Percentiles rank a stretch among this genome's conserved stretches.
Evolutionary conservation across 352 stramenopile genomes (phyloP).

Genomic region (Globisporangium radiosum): DNA sequence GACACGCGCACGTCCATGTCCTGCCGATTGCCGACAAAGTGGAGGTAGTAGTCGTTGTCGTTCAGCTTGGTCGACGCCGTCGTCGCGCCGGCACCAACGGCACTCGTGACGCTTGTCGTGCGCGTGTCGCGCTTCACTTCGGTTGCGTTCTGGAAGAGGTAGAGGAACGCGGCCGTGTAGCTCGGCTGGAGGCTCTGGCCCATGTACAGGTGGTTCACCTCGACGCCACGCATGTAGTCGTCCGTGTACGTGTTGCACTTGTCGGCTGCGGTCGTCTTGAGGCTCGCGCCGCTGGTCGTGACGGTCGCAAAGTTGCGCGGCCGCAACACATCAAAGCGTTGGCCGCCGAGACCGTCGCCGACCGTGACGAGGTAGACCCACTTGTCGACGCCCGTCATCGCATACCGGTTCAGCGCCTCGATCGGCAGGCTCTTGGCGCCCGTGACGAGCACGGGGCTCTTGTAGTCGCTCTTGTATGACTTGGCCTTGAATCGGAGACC

Average conservation of each 20-base stretch:
- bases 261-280: neutral
- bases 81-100: neutral
- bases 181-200: slow-evolving; percentile 26
- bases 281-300: neutral
- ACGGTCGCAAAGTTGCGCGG: slow-evolving; percentile 7
- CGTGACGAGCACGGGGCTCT: slow-evolving; percentile 1
- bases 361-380: slow-evolving; percentile 9
- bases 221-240: slow-evolving; percentile 8
- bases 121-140: neutral
- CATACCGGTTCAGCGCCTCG: neutral
- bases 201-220: slow-evolving; percentile 36
- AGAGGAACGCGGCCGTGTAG: slow-evolving; percentile 30
- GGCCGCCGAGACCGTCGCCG: neutral
- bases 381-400: neutral
- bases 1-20: slow-evolving; percentile 10
- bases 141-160: slow-evolving; percentile 28
- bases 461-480: slow-evolving; percentile 1
- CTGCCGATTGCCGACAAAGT: slow-evolving; percentile 6
- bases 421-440: slow-evolving; percentile 1
- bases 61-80: neutral
- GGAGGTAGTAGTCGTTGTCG: neutral
- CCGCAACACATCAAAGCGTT: slow-evolving; percentile 5
- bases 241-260: slow-evolving; percentile 7
- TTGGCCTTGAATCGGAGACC: slow-evolving; percentile 4
- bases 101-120: neutral